Percentiles rank a stretch among this genome's conserved stretches.
Evolutionary conservation across 805 yeast species (phyloP).

Genomic region (Yarrowia alimentaria): DNA sequence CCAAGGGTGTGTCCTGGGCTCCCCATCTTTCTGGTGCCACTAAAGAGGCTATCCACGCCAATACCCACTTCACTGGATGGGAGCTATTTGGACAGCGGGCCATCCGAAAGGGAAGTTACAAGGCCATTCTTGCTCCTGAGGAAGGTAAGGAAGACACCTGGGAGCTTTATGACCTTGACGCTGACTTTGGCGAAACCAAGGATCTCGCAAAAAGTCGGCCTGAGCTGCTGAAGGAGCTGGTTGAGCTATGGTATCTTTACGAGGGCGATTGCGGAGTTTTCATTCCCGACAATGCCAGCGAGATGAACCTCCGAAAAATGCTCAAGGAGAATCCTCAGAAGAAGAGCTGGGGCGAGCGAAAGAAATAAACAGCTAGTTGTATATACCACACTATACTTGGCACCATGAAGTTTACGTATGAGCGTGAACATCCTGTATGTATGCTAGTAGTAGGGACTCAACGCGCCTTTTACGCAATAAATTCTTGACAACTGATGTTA

Average conservation of each 20-base stretch:
- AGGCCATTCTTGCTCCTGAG: constrained; percentile 49
- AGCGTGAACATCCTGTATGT: too few relatives aligned
- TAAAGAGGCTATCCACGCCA: constrained; percentile 42
- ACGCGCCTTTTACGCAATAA: too few relatives aligned
- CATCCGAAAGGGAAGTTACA: constrained; percentile 50
- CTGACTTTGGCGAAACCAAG: constrained; percentile 53
- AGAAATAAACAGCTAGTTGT: too few relatives aligned
- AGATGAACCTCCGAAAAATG: constrained; percentile 22
- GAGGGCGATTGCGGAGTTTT: constrained; percentile 41
- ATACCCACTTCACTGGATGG: constrained; percentile 46
- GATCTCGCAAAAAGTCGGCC: constrained; percentile 45
- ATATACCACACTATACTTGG: too few relatives aligned
- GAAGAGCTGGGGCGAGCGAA: constrained; percentile 9
- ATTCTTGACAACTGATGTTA: too few relatives aligned
- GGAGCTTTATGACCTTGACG: constrained; percentile 43
- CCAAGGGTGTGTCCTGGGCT: constrained; percentile 49
- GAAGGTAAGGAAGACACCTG: constrained; percentile 48
- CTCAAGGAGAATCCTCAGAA: constrained; percentile 15
- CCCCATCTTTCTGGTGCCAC: constrained; percentile 40
- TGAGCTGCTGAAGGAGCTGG: constrained; percentile 44
- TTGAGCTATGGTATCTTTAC: constrained; percentile 52
- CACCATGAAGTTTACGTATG: too few relatives aligned
- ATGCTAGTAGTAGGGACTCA: too few relatives aligned
- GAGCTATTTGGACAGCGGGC: constrained; percentile 59
- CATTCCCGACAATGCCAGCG: constrained; percentile 17